Base-by-base conservation (phyloP, 805 yeast species). In the Saturnispora serradocipensis region DNA sequence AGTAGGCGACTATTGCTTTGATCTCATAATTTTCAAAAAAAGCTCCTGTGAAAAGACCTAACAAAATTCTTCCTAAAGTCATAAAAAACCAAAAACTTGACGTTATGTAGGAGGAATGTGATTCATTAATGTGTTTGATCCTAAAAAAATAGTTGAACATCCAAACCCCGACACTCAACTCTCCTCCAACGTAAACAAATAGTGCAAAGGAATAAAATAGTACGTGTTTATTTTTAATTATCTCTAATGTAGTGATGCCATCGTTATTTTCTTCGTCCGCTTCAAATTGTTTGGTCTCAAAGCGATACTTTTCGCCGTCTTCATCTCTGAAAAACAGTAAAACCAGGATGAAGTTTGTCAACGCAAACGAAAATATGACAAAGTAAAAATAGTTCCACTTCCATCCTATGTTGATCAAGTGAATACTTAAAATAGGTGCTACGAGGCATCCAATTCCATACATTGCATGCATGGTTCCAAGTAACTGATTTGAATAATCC, bases 381-480 rank as follows among this genome's bases (percentile, higher is more conserved):
- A 67, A 43, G 57, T 75, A 78, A 58, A 72, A 76, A 16, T 70
- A 67, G 56, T 72, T 71, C 81, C 82, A 77, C 35, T 63, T 54
- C 47, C 62, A 47, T 4, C 72, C 66, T 24, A 60, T 59, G 49
- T 72, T 70, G 24, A 76, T 57, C 49, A 78, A 61, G 15, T 58
- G 57, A 1, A 79, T 72, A 27, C 74, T 67, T 15, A 77, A 53
- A 7, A 75, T 64, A 0, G 82, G 82, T 4, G 80, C 71, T 3
- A 76, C 64, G 67, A 77, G 69, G 51, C 81, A 75, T 2, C 82
- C 83, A 5, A 77, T 57, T 0, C 82, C 82, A 56, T 75, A 78
- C 55, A 69, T 71, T 0, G 81, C 76, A 61, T 78, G 83, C 61
- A 78, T 60, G 1, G 74, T 59, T 2, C 82, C 82, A 52, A 78